phyloP scores from a whole-genome alignment of 768 basidiomycete genomes.

The Podaxis pistillaris region DNA sequence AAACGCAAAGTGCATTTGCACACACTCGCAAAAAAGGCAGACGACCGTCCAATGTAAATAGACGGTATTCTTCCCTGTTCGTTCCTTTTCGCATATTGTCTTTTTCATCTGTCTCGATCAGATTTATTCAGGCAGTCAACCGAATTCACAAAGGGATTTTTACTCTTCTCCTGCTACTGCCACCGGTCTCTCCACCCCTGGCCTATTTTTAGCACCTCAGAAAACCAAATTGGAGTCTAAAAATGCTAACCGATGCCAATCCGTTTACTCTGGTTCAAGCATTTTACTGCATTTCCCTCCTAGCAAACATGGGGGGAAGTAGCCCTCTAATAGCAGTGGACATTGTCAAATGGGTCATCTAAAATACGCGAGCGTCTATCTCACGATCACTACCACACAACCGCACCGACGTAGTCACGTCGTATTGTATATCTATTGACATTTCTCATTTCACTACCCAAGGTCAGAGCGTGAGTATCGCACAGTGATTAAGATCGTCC shows the following conservation, averaged over 20 bases:
- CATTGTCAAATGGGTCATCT: neutral
- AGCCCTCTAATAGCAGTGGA: neutral
- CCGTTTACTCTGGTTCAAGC: neutral
- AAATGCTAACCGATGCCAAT: neutral
- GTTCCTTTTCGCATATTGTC: no score
- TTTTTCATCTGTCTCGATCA: no score
- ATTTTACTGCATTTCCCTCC: neutral
- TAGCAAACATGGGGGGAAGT: neutral
- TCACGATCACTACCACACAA: neutral
- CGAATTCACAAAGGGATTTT: no score
- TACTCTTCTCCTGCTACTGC: no score
- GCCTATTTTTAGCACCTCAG: neutral
- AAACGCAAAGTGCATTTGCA: no score
- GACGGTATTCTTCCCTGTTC: no score
- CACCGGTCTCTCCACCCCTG: no score
- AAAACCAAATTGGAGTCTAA: neutral
- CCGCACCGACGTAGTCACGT: neutral
- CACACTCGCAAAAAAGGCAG: no score
- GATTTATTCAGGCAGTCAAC: no score
- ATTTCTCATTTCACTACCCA: no score
- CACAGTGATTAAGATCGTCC: neutral
- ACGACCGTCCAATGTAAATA: no score
- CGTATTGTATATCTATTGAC: neutral
- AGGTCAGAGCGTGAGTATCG: neutral
- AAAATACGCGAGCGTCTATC: neutral